Base-by-base conservation (phyloP, 805 yeast species). In the Suhomyces xylopsoci region DNA sequence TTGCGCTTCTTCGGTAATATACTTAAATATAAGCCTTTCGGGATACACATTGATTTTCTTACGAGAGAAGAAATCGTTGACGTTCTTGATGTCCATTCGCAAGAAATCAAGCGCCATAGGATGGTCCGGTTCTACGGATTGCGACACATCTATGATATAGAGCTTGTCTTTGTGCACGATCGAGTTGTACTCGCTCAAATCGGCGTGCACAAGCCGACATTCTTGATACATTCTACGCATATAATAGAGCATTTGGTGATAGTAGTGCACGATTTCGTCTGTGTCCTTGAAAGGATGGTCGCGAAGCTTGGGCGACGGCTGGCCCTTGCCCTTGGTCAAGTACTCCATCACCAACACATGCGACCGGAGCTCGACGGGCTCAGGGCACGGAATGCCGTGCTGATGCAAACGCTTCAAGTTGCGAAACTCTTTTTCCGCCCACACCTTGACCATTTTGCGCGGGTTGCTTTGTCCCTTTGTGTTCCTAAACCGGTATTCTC, bases 391-490 rank as follows among this genome's bases (percentile, higher is more conserved):
- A 34, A 94, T 87, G 0, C 96, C 96, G 52, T 84, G 80, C 45
- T 79, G 66, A 66, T 87, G 74, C 19, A 94, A 77, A 64, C 99
- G 80, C 67, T 90, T 93, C 68, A 94, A 77, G 66, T 94, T 94
- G 51, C 99, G 74, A 59, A 92, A 93, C 71, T 94, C 99, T 65
- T 94, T 94, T 67, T 94, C 99, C 0, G 99, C 98, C 99, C 99
- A 94, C 22, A 92, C 81, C 68, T 90, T 90, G 56, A 94, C 97
- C 97, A 94, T 93, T 65, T 93, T 93, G 64, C 99, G 80, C 8
- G 98, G 98, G 64, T 94, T 94, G 58, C 91, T 90, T 62, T 89
- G 91, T 52, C 80, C 81, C 61, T 93, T 90, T 6, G 89, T 80
- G 64, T 89, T 88, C 63, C 97, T 76, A 71, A 94, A 94, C 51